Percentiles rank a stretch among this genome's conserved stretches.
These are phyloP conservation scores for Eucalyptus marginata DNA, from an alignment of 345 rosid genomes.

Conservation along the genomic window DNA sequence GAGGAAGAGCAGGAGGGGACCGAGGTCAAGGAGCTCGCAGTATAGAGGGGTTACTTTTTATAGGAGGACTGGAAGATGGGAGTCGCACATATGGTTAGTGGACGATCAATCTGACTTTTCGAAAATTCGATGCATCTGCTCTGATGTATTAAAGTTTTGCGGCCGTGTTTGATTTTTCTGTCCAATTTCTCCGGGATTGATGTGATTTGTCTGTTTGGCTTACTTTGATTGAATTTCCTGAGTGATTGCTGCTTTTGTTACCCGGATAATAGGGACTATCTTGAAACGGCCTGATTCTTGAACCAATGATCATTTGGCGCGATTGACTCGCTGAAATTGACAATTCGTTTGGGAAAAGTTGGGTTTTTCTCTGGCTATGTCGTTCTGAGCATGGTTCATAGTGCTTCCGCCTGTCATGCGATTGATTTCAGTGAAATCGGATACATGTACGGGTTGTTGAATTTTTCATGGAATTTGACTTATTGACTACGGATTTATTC, in stretches of 20 bases:
- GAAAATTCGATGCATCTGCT: not conserved
- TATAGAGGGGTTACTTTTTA: slow-evolving; percentile 97
- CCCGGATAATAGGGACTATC: not conserved
- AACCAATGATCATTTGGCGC: not conserved
- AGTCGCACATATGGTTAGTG: slow-evolving; percentile 88
- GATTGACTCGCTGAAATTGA: not conserved
- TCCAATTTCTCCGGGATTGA: not conserved
- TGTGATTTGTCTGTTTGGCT: not conserved
- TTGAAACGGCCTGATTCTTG: not conserved
- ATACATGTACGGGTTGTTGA: not conserved
- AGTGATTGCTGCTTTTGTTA: not conserved
- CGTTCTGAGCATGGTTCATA: not conserved
- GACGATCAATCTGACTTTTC: not conserved
- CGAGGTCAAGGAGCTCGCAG: slow-evolving; percentile 93
- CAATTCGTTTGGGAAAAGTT: not conserved
- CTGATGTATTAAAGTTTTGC: not conserved
- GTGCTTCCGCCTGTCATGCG: not conserved
- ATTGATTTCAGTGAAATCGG: not conserved
- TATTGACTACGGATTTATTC: not conserved
- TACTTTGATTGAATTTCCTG: not conserved
- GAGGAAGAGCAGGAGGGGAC: slow-evolving; percentile 95
- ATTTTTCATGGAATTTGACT: not conserved
- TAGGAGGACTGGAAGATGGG: slow-evolving; percentile 95
- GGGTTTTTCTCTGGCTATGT: not conserved
- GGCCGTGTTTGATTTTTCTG: not conserved